A percentile compares a stretch with the other conserved stretches of the same genome.
These are phyloP conservation scores for Choiromyces venosus DNA, from an alignment of 495 filamentous ascomycete genomes.

Conservation along the genomic window DNA sequence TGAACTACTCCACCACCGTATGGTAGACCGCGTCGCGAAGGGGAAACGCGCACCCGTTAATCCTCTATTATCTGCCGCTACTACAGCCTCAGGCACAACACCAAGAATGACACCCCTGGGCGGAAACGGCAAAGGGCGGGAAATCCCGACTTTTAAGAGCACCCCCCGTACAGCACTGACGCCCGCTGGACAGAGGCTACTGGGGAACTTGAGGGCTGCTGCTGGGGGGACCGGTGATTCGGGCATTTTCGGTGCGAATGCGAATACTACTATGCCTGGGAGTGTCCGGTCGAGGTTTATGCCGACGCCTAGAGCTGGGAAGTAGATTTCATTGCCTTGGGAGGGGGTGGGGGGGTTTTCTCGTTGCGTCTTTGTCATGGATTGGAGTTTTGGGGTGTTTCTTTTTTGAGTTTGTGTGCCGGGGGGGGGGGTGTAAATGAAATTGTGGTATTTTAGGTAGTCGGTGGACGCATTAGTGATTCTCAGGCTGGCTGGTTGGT, in stretches of 20 bases:
- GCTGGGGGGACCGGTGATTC: slow-evolving; percentile 43
- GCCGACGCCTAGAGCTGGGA: slow-evolving; percentile 49
- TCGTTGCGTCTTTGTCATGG: neutral
- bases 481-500: neutral
- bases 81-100: slow-evolving; percentile 26
- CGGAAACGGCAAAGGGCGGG: slow-evolving; percentile 52
- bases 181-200: slow-evolving; percentile 75
- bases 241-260: slow-evolving; percentile 47
- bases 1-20: slow-evolving; percentile 77
- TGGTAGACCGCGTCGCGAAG: slow-evolving; percentile 80
- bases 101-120: slow-evolving; percentile 37
- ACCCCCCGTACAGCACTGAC: slow-evolving; percentile 60
- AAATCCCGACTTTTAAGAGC: slow-evolving; percentile 68
- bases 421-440: slow-evolving; percentile 3
- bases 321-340: neutral
- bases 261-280: slow-evolving; percentile 42
- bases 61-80: slow-evolving; percentile 45
- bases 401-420: neutral
- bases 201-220: slow-evolving; percentile 58
- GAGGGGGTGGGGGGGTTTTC: slow-evolving; percentile 1
- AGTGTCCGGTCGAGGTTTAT: slow-evolving; percentile 51
- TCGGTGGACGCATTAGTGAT: neutral
- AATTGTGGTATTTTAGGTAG: neutral
- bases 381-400: neutral
- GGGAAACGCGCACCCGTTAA: slow-evolving; percentile 56